phyloP scores from a whole-genome alignment of 176 grass and related monocot species.

The Phoenix roebelenii region DNA sequence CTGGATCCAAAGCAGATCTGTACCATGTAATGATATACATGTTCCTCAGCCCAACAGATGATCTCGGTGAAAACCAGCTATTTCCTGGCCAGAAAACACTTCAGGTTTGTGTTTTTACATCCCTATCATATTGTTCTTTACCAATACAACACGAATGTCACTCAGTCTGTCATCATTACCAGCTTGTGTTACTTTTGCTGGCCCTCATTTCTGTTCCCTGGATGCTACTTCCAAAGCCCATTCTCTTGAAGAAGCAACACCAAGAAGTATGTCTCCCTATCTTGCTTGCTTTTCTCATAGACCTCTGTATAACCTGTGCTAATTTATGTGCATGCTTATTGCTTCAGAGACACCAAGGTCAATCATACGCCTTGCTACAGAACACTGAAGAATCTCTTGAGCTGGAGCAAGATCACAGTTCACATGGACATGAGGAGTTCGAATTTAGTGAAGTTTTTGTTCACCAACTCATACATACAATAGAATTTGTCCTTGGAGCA shows the following conservation, averaged over 20 bases:
- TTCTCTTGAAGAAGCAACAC: constrained; percentile 77
- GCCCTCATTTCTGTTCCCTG: constrained; percentile 82
- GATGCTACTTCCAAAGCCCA: constrained; percentile 95
- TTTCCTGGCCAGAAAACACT: constrained; percentile 79
- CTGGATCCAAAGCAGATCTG: constrained; percentile 69
- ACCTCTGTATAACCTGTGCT: constrained; percentile 20
- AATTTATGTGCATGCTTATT: constrained; percentile 20
- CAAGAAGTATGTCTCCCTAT: constrained; percentile 37
- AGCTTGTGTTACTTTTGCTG: constrained; percentile 68
- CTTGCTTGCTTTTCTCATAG: constrained; percentile 1
- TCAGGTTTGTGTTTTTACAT: constrained; percentile 35
- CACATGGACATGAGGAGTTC: constrained; percentile 68
- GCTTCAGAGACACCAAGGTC: constrained; percentile 73
- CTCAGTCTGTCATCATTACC: constrained; percentile 18
- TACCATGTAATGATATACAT: constrained; percentile 99
- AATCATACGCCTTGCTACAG: constrained; percentile 49
- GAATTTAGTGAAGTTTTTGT: constrained; percentile 93
- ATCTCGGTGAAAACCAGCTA: constrained; percentile 84
- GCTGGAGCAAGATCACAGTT: constrained; percentile 27
- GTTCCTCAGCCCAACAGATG: constrained; percentile 87
- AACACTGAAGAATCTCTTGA: constrained; percentile 52
- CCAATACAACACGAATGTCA: neutral
- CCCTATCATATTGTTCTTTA: too few species aligned
- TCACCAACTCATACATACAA: constrained; percentile 91
- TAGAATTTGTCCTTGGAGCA: constrained; percentile 95